A percentile compares a stretch with the other conserved stretches of the same genome.
Conservation (phyloP, 2,329 filamentous ascomycete genomes). For the Neofusicoccum sp. region DNA sequence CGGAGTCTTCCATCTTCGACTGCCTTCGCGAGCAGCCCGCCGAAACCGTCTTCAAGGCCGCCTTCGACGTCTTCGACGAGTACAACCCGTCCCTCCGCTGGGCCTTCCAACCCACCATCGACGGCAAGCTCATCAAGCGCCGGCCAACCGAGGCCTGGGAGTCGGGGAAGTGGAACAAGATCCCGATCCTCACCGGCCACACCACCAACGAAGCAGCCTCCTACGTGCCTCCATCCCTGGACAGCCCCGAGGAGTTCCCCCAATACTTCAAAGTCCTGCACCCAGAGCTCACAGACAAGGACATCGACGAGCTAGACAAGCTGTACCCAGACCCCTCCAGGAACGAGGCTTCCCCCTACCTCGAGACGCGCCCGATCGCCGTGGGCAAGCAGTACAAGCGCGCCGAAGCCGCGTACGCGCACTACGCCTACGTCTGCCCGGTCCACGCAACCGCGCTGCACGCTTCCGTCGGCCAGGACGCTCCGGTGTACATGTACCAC, state of each 20-base stretch:
- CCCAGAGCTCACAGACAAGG: slow-evolving; percentile 52
- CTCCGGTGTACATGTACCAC: slow-evolving; percentile 58
- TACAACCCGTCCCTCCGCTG: slow-evolving; percentile 49
- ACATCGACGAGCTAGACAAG: slow-evolving; percentile 55
- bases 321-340: slow-evolving; percentile 62
- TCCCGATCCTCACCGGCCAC: slow-evolving; percentile 68
- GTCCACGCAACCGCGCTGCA: slow-evolving; percentile 59
- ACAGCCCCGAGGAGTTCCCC: slow-evolving; percentile 53
- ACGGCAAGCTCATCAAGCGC: slow-evolving; percentile 58
- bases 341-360: slow-evolving; percentile 42
- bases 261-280: slow-evolving; percentile 62
- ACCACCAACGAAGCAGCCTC: slow-evolving; percentile 67
- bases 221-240: slow-evolving; percentile 57
- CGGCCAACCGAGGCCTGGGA: slow-evolving; percentile 61
- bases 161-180: slow-evolving; percentile 51
- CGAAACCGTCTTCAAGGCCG: slow-evolving; percentile 38
- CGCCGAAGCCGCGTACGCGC: slow-evolving; percentile 60
- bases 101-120: slow-evolving; percentile 69
- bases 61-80: slow-evolving; percentile 44
- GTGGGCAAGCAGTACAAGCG: slow-evolving; percentile 58
- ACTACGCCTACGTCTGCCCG: slow-evolving; percentile 65
- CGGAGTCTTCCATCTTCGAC: slow-evolving; percentile 36
- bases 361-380: slow-evolving; percentile 34
- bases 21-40: slow-evolving; percentile 44
- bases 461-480: slow-evolving; percentile 25